Evolutionary conservation across 495 filamentous ascomycete species (phyloP).

Genomic region (Astrocystis sublimbata): DNA sequence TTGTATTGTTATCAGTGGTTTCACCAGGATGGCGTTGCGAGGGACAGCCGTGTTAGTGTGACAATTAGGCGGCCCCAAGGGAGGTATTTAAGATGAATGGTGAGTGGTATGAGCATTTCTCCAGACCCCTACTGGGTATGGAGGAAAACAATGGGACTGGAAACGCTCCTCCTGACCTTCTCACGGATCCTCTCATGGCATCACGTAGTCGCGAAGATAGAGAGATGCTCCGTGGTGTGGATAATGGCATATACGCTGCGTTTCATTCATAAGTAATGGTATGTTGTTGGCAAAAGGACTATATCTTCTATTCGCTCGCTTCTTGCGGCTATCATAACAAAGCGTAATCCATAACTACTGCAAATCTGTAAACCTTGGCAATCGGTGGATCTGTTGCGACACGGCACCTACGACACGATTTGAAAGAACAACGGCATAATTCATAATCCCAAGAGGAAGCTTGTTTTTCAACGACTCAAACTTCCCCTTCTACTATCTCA

Average conservation of each 20-base stretch:
- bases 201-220: neutral
- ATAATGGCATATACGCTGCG: too few species aligned
- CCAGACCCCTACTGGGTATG: too few species aligned
- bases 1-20: too few species aligned
- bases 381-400: neutral
- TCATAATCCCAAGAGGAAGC: neutral
- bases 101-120: too few species aligned
- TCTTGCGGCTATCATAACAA: conserved; percentile 4
- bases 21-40: neutral
- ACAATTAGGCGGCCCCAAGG: too few species aligned
- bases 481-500: conserved; percentile 44
- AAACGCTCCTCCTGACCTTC: too few species aligned
- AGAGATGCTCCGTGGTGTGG: neutral
- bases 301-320: neutral
- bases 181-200: neutral
- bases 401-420: neutral
- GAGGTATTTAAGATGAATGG: too few species aligned
- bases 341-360: conserved; percentile 6
- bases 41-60: too few species aligned
- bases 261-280: neutral
- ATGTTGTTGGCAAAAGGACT: too few species aligned
- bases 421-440: neutral
- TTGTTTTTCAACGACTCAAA: neutral
- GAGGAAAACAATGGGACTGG: too few species aligned
- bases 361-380: neutral